Percentiles rank a stretch among this genome's conserved stretches.
phyloP scores from a whole-genome alignment of 2,329 filamentous ascomycete genomes.

The Pseudogymnoascus sp. region DNA sequence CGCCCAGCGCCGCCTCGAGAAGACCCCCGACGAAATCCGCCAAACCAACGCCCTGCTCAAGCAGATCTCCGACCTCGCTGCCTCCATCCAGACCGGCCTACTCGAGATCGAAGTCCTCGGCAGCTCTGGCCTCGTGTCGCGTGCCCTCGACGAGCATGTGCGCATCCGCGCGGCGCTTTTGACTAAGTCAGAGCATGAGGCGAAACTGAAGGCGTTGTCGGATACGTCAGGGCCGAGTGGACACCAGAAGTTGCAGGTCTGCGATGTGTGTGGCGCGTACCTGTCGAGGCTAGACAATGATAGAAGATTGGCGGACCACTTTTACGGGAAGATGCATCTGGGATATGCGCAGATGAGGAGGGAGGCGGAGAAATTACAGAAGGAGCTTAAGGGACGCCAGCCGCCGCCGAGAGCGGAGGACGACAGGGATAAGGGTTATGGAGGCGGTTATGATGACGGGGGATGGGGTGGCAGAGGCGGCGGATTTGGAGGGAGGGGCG shows the following conservation, averaged over 20 bases:
- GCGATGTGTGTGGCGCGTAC: slow-evolving; percentile 96
- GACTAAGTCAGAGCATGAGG: slow-evolving; percentile 75
- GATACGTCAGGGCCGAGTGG: slow-evolving; percentile 90
- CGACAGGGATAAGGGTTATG: slow-evolving; percentile 43
- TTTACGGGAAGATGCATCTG: slow-evolving; percentile 98
- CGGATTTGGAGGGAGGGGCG: slow-evolving; percentile 35
- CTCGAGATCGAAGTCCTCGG: slow-evolving; percentile 81
- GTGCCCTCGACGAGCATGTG: slow-evolving; percentile 82
- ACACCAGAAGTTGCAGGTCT: slow-evolving; percentile 97
- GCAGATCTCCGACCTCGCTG: slow-evolving; percentile 71
- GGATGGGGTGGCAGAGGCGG: slow-evolving; percentile 27
- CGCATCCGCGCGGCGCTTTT: slow-evolving; percentile 74
- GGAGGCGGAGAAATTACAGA: slow-evolving; percentile 78
- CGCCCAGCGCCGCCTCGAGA: slow-evolving; percentile 84
- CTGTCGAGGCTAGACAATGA: slow-evolving; percentile 90
- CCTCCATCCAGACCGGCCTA: slow-evolving; percentile 73
- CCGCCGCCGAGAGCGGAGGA: slow-evolving; percentile 46
- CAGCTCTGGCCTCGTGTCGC: slow-evolving; percentile 70
- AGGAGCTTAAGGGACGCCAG: slow-evolving; percentile 71
- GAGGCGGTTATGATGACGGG: slow-evolving; percentile 48
- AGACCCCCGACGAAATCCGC: slow-evolving; percentile 93
- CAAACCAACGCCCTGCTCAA: slow-evolving; percentile 89
- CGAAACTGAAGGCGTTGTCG: slow-evolving; percentile 80
- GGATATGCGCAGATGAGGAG: slow-evolving; percentile 98
- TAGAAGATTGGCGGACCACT: slow-evolving; percentile 86